Conservation (phyloP, 2,329 filamentous ascomycete genomes). For the Lasiodiplodia citricola region DNA sequence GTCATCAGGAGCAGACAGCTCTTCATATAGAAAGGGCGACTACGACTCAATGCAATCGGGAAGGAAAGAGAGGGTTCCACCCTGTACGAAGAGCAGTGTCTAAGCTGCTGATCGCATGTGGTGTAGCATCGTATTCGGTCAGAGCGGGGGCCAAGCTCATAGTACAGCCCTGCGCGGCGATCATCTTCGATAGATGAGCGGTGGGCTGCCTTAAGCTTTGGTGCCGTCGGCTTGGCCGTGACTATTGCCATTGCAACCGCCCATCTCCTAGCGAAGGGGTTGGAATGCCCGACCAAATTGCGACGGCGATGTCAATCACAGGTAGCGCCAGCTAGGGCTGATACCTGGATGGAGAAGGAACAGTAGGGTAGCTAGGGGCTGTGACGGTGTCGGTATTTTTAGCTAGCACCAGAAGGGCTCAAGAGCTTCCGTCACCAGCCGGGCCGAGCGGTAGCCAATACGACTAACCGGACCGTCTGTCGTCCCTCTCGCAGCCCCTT, state of each 20-base stretch:
- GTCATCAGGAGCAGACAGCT: not conserved
- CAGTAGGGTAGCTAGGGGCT: not conserved
- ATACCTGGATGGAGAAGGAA: not conserved
- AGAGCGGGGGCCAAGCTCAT: not conserved
- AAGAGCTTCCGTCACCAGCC: not conserved
- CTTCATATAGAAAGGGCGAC: not conserved
- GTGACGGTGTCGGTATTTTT: slow-evolving; percentile 3
- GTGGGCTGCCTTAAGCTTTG: slow-evolving; percentile 4
- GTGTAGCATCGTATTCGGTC: slow-evolving; percentile 22
- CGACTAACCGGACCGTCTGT: not conserved
- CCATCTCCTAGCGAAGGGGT: not conserved
- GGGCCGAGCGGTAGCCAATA: slow-evolving; percentile 15
- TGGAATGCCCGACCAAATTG: not conserved
- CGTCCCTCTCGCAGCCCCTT: not conserved
- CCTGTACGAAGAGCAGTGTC: slow-evolving; percentile 1
- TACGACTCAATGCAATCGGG: not conserved
- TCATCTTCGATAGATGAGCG: not conserved
- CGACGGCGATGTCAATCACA: not conserved
- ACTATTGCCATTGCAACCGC: not conserved
- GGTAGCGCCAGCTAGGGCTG: slow-evolving; percentile 1
- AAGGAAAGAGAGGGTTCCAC: not conserved
- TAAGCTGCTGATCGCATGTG: slow-evolving; percentile 11
- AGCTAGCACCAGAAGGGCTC: not conserved
- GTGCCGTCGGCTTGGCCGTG: not conserved
- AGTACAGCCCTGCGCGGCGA: not conserved